Evolutionary conservation across 1,284 basidiomycete genomes (phyloP), one percentile per base, ranked within the genome.

Genomic region (Ustilago sp.): DNA sequence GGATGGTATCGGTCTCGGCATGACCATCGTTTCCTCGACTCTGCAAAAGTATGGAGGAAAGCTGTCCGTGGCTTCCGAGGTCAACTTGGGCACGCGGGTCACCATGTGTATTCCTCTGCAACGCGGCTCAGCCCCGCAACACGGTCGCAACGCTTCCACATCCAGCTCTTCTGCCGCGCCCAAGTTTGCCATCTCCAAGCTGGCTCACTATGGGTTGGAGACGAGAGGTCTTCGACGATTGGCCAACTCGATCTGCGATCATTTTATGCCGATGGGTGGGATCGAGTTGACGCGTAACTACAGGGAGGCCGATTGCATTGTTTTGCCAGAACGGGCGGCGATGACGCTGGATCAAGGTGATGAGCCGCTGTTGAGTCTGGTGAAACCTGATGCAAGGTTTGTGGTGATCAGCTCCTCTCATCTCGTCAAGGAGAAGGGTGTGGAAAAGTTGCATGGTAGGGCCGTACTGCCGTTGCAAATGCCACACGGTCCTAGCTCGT

Each of bases 1-100:
- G 54, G 68, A 73, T 28, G 80, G 80, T n/a, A 76, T 74, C 12
- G 80, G 80, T 41, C 67, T 82, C 6, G 77, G 77, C 13, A 74
- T 80, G 59, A 77, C 79, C 17, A 79, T 82, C n/a, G 79, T 76
- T 8, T 78, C 80, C 4, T 72, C 70, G 17, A 69, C 75, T 2
- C 35, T 77, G 41, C 70, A 76, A 23, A 73, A 74, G 62, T 59
- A 69, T 38, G 74, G 77, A 39, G 80, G 77, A 13, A 66, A 69
- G 34, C 63, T 82, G 3, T 63, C 67, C 34, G 77, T 82, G 6
- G 60, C 69, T 1, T 79, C 77, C 12, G 68, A 79, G 39, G 56
- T 71, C 53, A 72, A 74, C 13, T 13, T 74, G 23, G 80, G 80
- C 15, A 82, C 80, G 31, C 65, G 56, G 11, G 68, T 82, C 34